Percentiles rank a stretch among this genome's conserved stretches.
phyloP scores from a whole-genome alignment of 2,329 filamentous ascomycete species.

The Amauroascus verrucosus region DNA sequence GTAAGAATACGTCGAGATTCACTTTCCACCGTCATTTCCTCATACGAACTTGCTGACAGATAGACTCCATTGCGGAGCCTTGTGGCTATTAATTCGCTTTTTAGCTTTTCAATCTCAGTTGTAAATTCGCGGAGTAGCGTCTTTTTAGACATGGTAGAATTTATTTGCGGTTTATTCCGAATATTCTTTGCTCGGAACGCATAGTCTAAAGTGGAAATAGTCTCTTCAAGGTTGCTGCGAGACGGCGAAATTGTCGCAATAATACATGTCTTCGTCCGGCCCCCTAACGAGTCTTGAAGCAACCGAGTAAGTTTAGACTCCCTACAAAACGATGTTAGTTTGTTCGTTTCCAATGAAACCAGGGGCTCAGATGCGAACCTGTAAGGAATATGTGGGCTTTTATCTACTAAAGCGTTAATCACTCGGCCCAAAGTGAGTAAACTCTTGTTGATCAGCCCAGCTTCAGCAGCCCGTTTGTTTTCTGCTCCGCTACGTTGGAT shows the following conservation, averaged over 20 bases:
- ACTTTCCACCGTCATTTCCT: constrained; percentile 82
- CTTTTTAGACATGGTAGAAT: constrained; percentile 85
- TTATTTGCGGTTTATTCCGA: constrained; percentile 92
- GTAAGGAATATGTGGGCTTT: constrained; percentile 77
- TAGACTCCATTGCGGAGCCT: constrained; percentile 93
- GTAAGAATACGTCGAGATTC: constrained; percentile 84
- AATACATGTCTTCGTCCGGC: constrained; percentile 94
- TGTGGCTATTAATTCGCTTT: constrained; percentile 85
- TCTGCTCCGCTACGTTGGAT: constrained; percentile 94
- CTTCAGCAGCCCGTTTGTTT: constrained; percentile 93
- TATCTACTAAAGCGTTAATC: constrained; percentile 93
- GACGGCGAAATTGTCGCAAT: constrained; percentile 93
- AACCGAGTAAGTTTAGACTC: constrained; percentile 94
- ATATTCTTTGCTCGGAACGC: constrained; percentile 98
- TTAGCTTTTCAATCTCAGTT: constrained; percentile 83
- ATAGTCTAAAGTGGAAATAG: constrained; percentile 95
- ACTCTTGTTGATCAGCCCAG: constrained; percentile 96
- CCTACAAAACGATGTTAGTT: constrained; percentile 32
- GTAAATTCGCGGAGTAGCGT: constrained; percentile 85
- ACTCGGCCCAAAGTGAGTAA: constrained; percentile 87
- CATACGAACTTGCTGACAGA: constrained; percentile 75
- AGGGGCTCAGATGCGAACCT: constrained; percentile 22
- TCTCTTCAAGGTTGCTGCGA: constrained; percentile 92
- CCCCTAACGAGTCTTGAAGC: constrained; percentile 91
- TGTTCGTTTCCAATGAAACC: neutral